Percentiles rank a stretch among this genome's conserved stretches.
Evolutionary conservation across 257 asterid species (phyloP).

Genomic region (Echites panduratus): DNA sequence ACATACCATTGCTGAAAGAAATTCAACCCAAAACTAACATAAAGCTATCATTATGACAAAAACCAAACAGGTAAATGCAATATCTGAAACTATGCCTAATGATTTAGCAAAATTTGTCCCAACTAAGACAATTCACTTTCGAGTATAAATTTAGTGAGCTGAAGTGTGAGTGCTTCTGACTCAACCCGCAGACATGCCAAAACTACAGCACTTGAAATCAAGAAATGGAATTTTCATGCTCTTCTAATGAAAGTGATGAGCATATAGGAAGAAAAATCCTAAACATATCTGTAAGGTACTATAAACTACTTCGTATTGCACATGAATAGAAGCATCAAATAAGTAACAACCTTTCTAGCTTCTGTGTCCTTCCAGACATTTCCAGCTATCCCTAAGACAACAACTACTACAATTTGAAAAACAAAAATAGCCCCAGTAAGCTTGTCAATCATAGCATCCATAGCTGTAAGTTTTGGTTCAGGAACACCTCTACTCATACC

Average conservation of each 20-base stretch:
- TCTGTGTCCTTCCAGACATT: slow-evolving; percentile 97
- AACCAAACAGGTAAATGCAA: neutral
- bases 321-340: slow-evolving; percentile 3
- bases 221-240: neutral
- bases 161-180: neutral
- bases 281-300: neutral
- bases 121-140: neutral
- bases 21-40: slow-evolving; percentile 19
- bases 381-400: slow-evolving; percentile 94
- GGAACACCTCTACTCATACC: slow-evolving; percentile 98
- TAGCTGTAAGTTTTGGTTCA: slow-evolving; percentile 98
- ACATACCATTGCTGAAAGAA: slow-evolving; percentile 92
- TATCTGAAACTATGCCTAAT: neutral
- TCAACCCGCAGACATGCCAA: neutral
- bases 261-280: neutral
- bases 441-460: slow-evolving; percentile 99
- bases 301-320: neutral
- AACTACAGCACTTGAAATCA: neutral
- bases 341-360: slow-evolving; percentile 72
- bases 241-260: neutral
- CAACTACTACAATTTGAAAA: slow-evolving; percentile 94
- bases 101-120: neutral
- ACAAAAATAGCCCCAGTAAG: slow-evolving; percentile 97
- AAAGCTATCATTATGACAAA: neutral
- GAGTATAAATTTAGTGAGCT: neutral